Conservation (phyloP, 116 monocot genomes). For the Thalassia testudinum region DNA sequence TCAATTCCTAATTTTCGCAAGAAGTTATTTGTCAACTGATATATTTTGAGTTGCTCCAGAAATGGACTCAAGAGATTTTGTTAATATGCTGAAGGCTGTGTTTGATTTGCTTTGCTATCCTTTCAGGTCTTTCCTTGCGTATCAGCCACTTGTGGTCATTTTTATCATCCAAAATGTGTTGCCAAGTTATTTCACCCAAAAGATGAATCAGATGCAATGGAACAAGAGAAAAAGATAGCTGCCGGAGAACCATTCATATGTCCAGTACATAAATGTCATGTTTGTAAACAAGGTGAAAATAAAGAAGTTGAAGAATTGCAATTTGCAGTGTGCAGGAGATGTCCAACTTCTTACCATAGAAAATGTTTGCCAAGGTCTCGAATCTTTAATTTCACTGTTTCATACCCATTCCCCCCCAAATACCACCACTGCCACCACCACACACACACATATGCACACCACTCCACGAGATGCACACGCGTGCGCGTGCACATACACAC, state of each 20-base stretch:
- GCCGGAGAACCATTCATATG: constrained; percentile 38
- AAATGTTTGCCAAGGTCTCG: constrained; percentile 66
- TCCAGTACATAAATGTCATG: constrained; percentile 43
- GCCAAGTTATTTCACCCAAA: constrained; percentile 22
- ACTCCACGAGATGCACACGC: too few relatives aligned
- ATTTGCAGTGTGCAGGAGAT: constrained; percentile 69
- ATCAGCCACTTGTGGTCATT: constrained; percentile 59
- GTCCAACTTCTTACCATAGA: constrained; percentile 63
- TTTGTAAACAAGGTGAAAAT: constrained; percentile 44
- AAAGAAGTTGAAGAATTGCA: constrained; percentile 28
- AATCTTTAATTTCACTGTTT: neutral
- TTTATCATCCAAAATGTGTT: constrained; percentile 67
- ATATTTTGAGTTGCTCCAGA: too few relatives aligned
- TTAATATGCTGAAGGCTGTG: too few relatives aligned
- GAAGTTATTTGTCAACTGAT: too few relatives aligned
- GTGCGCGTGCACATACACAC: too few relatives aligned
- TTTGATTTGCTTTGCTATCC: neutral
- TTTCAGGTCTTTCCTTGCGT: constrained; percentile 51
- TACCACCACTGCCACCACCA: too few relatives aligned
- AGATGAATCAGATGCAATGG: constrained; percentile 22
- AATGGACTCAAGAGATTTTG: too few relatives aligned
- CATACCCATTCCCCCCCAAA: too few relatives aligned
- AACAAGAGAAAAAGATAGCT: constrained; percentile 24
- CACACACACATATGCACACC: too few relatives aligned
- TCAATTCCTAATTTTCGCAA: too few relatives aligned